Evolutionary conservation across 2,329 filamentous ascomycete species (phyloP).

Genomic region (Pestalotiopsis sp.): DNA sequence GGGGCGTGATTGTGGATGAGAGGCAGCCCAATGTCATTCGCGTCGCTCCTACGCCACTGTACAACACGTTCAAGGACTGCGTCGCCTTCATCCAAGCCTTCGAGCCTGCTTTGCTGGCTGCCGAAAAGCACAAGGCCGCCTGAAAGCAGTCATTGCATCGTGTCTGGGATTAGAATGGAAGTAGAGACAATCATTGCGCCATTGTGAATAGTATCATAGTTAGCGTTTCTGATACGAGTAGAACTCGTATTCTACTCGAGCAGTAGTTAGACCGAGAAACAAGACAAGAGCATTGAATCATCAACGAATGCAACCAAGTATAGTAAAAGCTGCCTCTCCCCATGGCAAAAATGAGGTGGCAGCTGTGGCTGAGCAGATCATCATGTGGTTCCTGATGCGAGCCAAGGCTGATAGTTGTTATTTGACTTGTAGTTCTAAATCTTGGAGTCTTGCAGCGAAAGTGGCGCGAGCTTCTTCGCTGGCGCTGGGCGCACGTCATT

Average conservation of each 20-base stretch:
- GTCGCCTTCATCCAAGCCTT: conserved; percentile 56
- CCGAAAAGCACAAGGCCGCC: conserved; percentile 17
- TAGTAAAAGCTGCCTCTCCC: too few relatives aligned
- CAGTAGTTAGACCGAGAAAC: too few relatives aligned
- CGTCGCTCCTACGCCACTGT: conserved; percentile 74
- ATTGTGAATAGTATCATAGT: too few relatives aligned
- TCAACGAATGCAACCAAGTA: background rate
- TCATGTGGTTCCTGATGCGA: background rate
- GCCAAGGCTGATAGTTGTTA: background rate
- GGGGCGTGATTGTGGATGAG: conserved; percentile 74
- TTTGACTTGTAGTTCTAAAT: background rate
- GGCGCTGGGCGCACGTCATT: conserved; percentile 11
- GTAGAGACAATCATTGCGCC: too few relatives aligned
- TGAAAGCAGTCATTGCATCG: background rate
- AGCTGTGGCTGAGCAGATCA: background rate
- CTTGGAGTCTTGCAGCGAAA: background rate
- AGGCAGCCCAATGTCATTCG: conserved; percentile 75
- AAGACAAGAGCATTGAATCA: background rate
- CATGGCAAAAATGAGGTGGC: background rate
- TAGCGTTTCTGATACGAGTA: too few relatives aligned
- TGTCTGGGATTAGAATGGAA: too few relatives aligned
- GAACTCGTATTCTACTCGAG: too few relatives aligned
- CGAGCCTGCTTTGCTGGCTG: conserved; percentile 27
- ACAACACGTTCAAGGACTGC: conserved; percentile 72
- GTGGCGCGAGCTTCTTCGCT: background rate